Evolutionary conservation across 2,329 filamentous ascomycete genomes (phyloP), one percentile per base, ranked within the genome.

Genomic region (Colletotrichum noveboracense): DNA sequence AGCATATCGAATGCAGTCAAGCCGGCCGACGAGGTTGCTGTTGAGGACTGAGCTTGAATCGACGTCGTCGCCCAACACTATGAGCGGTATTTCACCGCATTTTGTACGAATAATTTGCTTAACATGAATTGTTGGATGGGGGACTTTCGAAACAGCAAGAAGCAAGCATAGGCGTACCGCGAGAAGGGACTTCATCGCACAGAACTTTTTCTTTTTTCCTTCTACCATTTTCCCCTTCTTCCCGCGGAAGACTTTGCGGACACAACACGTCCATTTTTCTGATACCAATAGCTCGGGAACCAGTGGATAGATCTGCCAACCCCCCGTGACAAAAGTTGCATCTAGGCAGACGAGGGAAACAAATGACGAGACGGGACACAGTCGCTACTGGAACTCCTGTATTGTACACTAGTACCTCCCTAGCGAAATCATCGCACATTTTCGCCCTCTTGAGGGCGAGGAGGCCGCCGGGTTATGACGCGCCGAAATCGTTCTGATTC

Each of bases 11-110:
- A 82, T 77, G 78, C 77, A 8, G 75, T 75, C 34, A 79, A 80
- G 69, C 68, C 62, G n/a, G 76, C 62, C 14, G 82, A 88, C 64
- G 87, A 88, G 74, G 85, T 83, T 61, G 87, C 86, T 26, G 83
- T 88, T 76, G 81, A 80, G 10, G 88, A 89, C 75, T 86, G 58
- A 24, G 12, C 28, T n/a, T 12, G 24, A 13, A 34, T 26, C 43
- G 43, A 55, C 21, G 18, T 55, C 14, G 5, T 26, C 55, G 10
- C 18, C 18, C 28, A 24, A 56, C 26, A 30, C 36, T 34, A 32
- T 52, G 6, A 38, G 65, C 48, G 48, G 74, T 26, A 24, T n/a
- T 34, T 24, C n/a, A 26, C 48, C 28, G 60, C 64, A 24, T 36
- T 69, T 65, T 76, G 74, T 76, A 76, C 58, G 60, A 64, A 64